A percentile compares a stretch with the other conserved stretches of the same genome.
These are phyloP conservation scores for Suhomyces bokatorum DNA, from an alignment of 1,139 yeast genomes.

Conservation along the genomic window DNA sequence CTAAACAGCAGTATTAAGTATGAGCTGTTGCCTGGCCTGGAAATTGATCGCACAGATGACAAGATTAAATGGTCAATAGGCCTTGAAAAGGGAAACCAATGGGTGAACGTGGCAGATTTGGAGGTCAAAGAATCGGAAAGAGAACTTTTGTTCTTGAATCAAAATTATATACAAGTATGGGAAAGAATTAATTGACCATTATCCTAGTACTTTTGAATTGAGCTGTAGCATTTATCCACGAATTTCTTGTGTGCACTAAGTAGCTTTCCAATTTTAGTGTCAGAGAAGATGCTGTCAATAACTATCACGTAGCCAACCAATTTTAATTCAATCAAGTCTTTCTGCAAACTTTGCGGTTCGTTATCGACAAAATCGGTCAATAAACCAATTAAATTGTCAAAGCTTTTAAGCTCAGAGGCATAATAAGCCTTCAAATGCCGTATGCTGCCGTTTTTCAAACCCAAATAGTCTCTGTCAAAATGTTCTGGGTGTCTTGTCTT, in stretches of 20 bases:
- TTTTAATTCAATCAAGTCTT: conserved; percentile 15
- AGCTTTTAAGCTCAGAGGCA: conserved; percentile 6
- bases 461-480: conserved; percentile 11
- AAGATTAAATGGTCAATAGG: conserved; percentile 54
- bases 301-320: conserved; percentile 15
- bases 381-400: conserved; percentile 8
- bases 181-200: conserved; percentile 25
- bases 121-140: conserved; percentile 47
- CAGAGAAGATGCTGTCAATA: conserved; percentile 11
- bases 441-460: not conserved
- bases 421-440: conserved; percentile 6
- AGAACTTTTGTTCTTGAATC: conserved; percentile 63
- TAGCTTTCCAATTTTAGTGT: conserved; percentile 10
- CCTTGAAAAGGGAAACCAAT: conserved; percentile 39
- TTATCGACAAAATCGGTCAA: conserved; percentile 5
- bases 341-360: conserved; percentile 1
- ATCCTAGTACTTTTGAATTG: conserved; percentile 8
- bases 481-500: conserved; percentile 16
- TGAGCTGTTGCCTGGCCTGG: conserved; percentile 28
- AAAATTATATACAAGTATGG: conserved; percentile 72
- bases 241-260: conserved; percentile 8
- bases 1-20: conserved; percentile 55
- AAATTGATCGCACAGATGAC: conserved; percentile 27
- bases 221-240: conserved; percentile 7
- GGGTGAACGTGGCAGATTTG: conserved; percentile 62